A percentile compares a stretch with the other conserved stretches of the same genome.
Conservation (phyloP, 2,329 filamentous ascomycete genomes). For the Phyllosticta ampelicida region DNA sequence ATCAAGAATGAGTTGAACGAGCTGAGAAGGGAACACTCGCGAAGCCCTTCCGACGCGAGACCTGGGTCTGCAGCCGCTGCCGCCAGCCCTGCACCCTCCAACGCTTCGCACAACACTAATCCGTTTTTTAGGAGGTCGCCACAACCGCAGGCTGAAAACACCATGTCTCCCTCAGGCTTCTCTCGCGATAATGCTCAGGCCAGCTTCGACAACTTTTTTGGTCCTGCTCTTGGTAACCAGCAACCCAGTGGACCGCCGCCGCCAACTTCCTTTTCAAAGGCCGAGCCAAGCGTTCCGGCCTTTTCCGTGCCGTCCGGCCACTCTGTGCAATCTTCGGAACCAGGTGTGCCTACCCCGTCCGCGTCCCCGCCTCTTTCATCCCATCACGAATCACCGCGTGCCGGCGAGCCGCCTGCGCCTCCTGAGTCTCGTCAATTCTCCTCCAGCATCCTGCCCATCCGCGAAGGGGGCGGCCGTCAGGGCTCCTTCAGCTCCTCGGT, state of each 20-base stretch:
- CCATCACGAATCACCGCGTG: conserved; percentile 44
- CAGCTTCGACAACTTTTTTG: conserved; percentile 75
- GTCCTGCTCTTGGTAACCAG: conserved; percentile 48
- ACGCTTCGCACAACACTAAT: conserved; percentile 67
- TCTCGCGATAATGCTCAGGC: conserved; percentile 26
- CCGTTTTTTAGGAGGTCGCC: conserved; percentile 73
- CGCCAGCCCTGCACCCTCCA: conserved; percentile 54
- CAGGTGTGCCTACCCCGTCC: conserved; percentile 49
- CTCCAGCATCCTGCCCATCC: conserved; percentile 64
- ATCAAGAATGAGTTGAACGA: conserved; percentile 69
- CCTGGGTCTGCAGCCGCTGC: conserved; percentile 35
- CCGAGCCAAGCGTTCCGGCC: conserved; percentile 31
- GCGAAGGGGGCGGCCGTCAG: conserved; percentile 42
- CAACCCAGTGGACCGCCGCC: conserved; percentile 37
- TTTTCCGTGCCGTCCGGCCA: conserved; percentile 32
- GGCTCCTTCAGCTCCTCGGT: conserved; percentile 69
- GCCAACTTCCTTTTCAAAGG: conserved; percentile 49
- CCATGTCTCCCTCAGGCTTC: conserved; percentile 41
- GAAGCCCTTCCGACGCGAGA: conserved; percentile 26
- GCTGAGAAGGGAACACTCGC: conserved; percentile 45
- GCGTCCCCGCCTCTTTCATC: conserved; percentile 49
- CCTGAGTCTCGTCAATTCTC: conserved; percentile 68
- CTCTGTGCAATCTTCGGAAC: conserved; percentile 35
- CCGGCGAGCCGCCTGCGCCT: conserved; percentile 51
- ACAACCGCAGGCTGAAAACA: conserved; percentile 38